phyloP scores from a whole-genome alignment of 768 basidiomycete species.

The Calocybe cyanea region DNA sequence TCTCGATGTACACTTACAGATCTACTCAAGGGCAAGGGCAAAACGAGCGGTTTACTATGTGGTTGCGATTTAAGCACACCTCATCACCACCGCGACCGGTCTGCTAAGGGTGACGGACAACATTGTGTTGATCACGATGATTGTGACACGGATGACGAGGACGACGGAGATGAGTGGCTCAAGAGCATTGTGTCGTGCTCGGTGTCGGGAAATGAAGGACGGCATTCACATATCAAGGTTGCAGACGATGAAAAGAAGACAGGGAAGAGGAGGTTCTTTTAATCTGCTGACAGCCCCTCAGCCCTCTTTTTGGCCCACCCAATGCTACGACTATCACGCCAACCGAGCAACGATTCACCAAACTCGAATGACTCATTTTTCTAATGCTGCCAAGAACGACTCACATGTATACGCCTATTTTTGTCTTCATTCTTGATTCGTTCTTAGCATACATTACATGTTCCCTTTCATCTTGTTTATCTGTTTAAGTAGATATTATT shows the following conservation, averaged over 20 bases:
- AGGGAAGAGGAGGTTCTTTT: conserved; percentile 74
- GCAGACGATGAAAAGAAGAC: conserved; percentile 71
- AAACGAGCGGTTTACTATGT: conserved; percentile 74
- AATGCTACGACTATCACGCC: neutral
- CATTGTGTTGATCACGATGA: conserved; percentile 66
- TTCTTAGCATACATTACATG: conserved; percentile 2
- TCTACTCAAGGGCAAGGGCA: conserved; percentile 77
- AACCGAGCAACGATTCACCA: neutral
- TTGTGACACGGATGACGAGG: conserved; percentile 61
- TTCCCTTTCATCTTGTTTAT: neutral
- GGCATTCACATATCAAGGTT: conserved; percentile 74
- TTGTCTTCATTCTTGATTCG: conserved; percentile 6
- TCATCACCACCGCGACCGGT: conserved; percentile 15
- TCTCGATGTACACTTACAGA: conserved; percentile 92
- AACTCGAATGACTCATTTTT: conserved; percentile 4
- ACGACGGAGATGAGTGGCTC: conserved; percentile 89
- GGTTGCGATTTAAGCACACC: conserved; percentile 49
- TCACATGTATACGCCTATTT: neutral
- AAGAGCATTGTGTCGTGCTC: conserved; percentile 70
- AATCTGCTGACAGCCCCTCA: conserved; percentile 10
- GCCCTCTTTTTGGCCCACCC: no score
- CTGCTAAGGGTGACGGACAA: conserved; percentile 22
- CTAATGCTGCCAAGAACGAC: conserved; percentile 10
- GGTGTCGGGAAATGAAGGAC: conserved; percentile 33
- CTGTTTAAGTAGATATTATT: neutral